phyloP scores from a whole-genome alignment of 306 rosid species.

The Pachyrhizus erosus region DNA sequence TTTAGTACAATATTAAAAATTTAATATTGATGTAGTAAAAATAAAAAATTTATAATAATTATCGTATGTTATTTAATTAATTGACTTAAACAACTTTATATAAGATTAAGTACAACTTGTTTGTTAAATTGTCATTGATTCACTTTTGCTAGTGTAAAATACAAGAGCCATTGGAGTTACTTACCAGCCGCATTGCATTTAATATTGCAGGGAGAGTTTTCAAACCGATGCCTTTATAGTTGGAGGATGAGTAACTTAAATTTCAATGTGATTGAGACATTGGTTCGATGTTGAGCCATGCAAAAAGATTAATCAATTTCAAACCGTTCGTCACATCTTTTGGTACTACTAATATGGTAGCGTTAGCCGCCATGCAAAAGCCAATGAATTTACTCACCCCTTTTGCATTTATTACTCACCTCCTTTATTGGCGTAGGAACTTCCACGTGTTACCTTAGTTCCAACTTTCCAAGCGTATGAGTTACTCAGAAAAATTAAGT shows the following conservation, averaged over 20 bases:
- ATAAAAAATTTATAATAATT: too few species aligned
- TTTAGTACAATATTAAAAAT: too few species aligned
- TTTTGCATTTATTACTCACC: neutral
- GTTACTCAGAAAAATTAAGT: too few species aligned
- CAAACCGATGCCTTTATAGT: neutral
- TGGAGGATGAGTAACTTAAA: neutral
- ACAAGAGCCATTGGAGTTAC: neutral
- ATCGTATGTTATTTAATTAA: too few species aligned
- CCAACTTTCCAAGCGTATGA: neutral
- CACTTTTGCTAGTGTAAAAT: neutral
- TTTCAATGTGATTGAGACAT: neutral
- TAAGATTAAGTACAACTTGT: too few species aligned
- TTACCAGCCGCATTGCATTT: neutral
- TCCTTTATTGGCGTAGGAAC: neutral
- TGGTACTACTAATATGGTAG: neutral
- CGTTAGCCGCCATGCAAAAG: neutral
- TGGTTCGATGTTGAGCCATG: neutral
- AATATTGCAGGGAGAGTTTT: too few species aligned
- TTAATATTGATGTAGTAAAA: too few species aligned
- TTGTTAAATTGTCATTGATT: too few species aligned
- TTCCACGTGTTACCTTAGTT: neutral
- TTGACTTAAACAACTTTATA: too few species aligned
- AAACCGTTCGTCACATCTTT: neutral
- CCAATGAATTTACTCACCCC: neutral
- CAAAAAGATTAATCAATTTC: too few species aligned